These are phyloP conservation scores for Aspergillus neoniger DNA, from an alignment of 2,329 filamentous ascomycete genomes.

Conservation along the genomic window DNA sequence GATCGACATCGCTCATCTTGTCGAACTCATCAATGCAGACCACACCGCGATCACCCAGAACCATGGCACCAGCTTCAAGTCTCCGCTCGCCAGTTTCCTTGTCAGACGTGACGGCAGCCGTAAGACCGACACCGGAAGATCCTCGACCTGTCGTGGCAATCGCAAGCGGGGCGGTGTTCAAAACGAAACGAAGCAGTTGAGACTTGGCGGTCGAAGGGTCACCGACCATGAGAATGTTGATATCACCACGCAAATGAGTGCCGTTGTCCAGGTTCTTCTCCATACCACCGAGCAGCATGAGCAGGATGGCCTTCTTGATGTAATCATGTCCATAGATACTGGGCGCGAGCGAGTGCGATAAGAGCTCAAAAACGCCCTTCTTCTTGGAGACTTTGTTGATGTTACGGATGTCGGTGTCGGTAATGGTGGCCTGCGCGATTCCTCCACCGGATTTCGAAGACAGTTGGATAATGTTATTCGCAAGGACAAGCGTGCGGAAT, in stretches of 20 bases:
- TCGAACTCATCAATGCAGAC: constrained; percentile 99
- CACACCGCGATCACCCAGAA: constrained; percentile 92
- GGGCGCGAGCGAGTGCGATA: constrained; percentile 91
- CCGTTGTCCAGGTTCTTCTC: constrained; percentile 99
- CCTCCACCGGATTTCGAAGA: constrained; percentile 96
- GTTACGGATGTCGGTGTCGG: constrained; percentile 94
- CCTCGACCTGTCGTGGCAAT: constrained; percentile 97
- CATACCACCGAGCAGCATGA: constrained; percentile 93
- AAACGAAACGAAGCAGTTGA: constrained; percentile 92
- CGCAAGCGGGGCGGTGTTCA: constrained; percentile 93
- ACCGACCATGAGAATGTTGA: constrained; percentile 99
- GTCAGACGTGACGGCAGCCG: constrained; percentile 91
- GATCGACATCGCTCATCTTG: constrained; percentile 98
- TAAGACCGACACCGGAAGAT: constrained; percentile 96
- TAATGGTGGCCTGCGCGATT: constrained; percentile 87
- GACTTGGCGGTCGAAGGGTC: constrained; percentile 98
- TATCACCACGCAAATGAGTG: constrained; percentile 95
- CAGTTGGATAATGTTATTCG: constrained; percentile 91
- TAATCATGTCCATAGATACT: constrained; percentile 97
- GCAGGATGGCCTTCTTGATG: constrained; percentile 94
- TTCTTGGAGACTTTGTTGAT: constrained; percentile 98
- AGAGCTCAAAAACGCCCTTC: constrained; percentile 85
- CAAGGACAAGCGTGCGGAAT: constrained; percentile 90
- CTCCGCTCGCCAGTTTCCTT: constrained; percentile 96
- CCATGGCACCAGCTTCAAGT: constrained; percentile 97